A percentile compares a stretch with the other conserved stretches of the same genome.
phyloP scores from a whole-genome alignment of 2,329 filamentous ascomycete species.

The Curvularia hawaiiensis region DNA sequence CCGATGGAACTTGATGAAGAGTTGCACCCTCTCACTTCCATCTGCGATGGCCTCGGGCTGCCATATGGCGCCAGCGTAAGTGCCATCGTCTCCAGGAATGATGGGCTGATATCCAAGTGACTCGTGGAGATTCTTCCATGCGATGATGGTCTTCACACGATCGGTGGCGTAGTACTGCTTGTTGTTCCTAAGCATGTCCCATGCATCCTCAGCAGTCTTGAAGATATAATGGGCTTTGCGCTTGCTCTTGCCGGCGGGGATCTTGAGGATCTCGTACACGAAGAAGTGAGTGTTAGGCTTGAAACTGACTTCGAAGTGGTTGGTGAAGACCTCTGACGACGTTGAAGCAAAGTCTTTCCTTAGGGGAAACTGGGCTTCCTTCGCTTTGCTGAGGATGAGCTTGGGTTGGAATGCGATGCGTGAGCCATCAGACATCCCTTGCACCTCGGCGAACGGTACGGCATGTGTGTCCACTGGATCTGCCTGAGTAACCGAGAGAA shows the following conservation, averaged over 20 bases:
- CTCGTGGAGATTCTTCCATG: constrained; percentile 14
- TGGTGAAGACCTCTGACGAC: constrained; percentile 6
- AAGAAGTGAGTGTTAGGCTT: neutral
- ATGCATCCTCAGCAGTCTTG: neutral
- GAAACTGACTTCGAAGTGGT: constrained; percentile 19
- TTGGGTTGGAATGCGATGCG: neutral
- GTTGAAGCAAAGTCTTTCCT: neutral
- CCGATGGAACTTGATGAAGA: neutral
- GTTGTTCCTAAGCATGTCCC: constrained; percentile 3
- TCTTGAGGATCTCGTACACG: constrained; percentile 5
- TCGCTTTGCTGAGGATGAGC: neutral
- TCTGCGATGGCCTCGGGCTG: neutral
- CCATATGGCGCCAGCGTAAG: neutral
- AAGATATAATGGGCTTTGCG: neutral
- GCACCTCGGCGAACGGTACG: neutral
- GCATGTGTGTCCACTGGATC: neutral
- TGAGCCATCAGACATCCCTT: neutral
- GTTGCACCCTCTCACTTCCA: neutral
- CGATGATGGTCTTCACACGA: constrained; percentile 8
- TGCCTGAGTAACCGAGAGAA: neutral
- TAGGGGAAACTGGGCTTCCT: neutral
- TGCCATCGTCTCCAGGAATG: neutral
- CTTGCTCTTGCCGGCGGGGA: neutral
- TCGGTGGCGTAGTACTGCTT: constrained; percentile 10
- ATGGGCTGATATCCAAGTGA: neutral